These are phyloP conservation scores for Arxiozyma heterogenica DNA, from an alignment of 1,139 yeast species.

Conservation along the genomic window DNA sequence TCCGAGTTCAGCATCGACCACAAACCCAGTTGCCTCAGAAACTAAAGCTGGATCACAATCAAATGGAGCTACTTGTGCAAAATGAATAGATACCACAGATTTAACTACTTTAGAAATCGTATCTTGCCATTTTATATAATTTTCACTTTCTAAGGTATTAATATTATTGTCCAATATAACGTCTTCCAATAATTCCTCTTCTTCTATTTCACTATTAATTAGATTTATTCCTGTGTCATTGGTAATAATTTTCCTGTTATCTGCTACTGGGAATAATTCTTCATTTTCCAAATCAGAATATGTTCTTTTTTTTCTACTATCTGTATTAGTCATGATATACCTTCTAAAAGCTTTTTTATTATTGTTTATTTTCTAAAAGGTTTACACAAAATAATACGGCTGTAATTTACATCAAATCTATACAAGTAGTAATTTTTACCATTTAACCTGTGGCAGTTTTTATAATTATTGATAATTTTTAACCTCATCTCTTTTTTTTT, in stretches of 20 bases:
- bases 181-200: neutral
- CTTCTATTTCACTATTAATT: slow-evolving; percentile 2
- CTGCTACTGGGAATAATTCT: neutral
- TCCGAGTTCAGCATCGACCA: slow-evolving; percentile 78
- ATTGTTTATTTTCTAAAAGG: no score
- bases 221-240: neutral
- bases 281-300: neutral
- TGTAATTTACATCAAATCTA: no score
- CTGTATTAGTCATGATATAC: neutral
- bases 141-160: slow-evolving; percentile 11
- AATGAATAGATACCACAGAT: slow-evolving; percentile 83
- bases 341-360: no score
- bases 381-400: neutral
- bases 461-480: no score
- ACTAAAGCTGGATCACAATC: slow-evolving; percentile 79
- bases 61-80: slow-evolving; percentile 75
- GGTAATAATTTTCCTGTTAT: neutral
- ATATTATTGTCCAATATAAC: neutral
- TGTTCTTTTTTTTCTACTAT: slow-evolving; percentile 3
- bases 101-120: slow-evolving; percentile 78
- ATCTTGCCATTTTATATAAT: slow-evolving; percentile 54
- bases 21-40: slow-evolving; percentile 90
- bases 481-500: neutral
- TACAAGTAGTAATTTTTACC: no score
- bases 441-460: no score